A percentile compares a stretch with the other conserved stretches of the same genome.
phyloP scores from a whole-genome alignment of 2,329 filamentous ascomycete species.

The Colletotrichum gloeosporioides region DNA sequence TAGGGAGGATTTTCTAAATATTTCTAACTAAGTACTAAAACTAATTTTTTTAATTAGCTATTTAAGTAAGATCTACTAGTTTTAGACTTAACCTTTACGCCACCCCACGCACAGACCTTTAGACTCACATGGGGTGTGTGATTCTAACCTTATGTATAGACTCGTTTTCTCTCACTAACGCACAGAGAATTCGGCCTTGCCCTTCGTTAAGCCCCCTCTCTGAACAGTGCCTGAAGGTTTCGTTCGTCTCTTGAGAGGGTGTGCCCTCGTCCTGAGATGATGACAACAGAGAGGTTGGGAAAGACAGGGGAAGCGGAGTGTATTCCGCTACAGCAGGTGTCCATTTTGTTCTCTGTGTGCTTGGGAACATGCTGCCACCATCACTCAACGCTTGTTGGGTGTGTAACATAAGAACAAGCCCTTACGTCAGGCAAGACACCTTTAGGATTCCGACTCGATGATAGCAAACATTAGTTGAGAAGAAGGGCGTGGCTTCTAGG shows the following conservation, averaged over 20 bases:
- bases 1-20: no score
- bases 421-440: background rate
- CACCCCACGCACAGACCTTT: no score
- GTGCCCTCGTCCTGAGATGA: background rate
- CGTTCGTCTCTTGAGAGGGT: background rate
- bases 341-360: background rate
- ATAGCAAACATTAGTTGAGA: background rate
- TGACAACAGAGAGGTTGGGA: background rate
- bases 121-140: no score
- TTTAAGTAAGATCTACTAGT: no score
- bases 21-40: no score
- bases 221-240: background rate
- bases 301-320: background rate
- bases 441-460: background rate
- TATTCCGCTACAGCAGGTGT: background rate
- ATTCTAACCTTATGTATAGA: no score
- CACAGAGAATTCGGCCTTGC: background rate
- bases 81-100: no score
- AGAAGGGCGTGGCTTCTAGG: background rate
- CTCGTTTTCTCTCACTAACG: background rate
- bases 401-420: background rate
- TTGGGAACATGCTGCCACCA: background rate
- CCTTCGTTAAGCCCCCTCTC: background rate
- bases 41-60: no score
- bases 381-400: background rate